Evolutionary conservation across 371 early-diverging fungal genomes (phyloP).

Genomic region (Dichotomocladium elegans): DNA sequence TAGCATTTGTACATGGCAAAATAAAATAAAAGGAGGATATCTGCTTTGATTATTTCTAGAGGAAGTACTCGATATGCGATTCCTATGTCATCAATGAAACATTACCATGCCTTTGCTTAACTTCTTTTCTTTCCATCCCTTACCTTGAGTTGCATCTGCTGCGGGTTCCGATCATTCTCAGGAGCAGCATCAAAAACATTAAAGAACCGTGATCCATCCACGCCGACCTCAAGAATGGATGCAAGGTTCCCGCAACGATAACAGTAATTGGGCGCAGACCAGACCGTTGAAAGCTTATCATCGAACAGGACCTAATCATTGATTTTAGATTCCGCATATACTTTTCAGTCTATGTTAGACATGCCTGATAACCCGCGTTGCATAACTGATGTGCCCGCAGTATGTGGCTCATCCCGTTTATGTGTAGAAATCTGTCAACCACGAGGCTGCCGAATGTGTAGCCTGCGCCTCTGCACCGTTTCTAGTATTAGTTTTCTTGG

Average conservation of each 20-base stretch:
- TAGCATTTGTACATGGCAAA: too few species aligned
- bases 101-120: background rate
- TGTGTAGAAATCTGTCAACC: slow-evolving; percentile 78
- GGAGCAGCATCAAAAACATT: slow-evolving; percentile 92
- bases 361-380: slow-evolving; percentile 90
- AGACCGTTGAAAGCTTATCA: slow-evolving; percentile 84
- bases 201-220: slow-evolving; percentile 74
- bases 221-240: slow-evolving; percentile 86
- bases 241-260: slow-evolving; percentile 96
- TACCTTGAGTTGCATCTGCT: slow-evolving; percentile 17
- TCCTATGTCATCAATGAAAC: slow-evolving; percentile 2
- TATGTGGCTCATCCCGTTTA: slow-evolving; percentile 86
- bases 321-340: background rate
- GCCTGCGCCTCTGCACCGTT: slow-evolving; percentile 88
- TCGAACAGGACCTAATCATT: slow-evolving; percentile 67
- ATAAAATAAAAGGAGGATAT: too few species aligned
- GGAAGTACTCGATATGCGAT: slow-evolving; percentile 16
- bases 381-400: slow-evolving; percentile 95
- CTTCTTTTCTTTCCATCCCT: background rate
- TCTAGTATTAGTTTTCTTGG: background rate
- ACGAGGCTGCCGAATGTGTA: slow-evolving; percentile 89
- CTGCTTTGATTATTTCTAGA: too few species aligned
- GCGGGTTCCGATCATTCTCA: slow-evolving; percentile 56
- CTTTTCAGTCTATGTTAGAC: slow-evolving; percentile 4
- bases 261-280: slow-evolving; percentile 93